Evolutionary conservation across 257 asterid genomes (phyloP).

Genomic region (Leonotis leonurus): DNA sequence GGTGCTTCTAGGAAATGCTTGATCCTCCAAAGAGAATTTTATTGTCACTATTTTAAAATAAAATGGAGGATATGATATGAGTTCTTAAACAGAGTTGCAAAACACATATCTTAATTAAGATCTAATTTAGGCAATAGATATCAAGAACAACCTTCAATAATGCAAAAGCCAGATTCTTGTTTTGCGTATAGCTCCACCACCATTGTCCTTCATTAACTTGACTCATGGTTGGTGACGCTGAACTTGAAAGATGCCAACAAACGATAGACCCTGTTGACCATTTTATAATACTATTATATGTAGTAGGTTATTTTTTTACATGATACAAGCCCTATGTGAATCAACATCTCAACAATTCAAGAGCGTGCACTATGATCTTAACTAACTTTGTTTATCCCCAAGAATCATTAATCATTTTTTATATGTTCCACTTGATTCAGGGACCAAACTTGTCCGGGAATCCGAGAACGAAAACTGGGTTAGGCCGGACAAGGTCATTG

Average conservation of each 20-base stretch:
- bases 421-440: slow-evolving; percentile 24
- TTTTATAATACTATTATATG: slow-evolving; percentile 9
- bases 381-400: slow-evolving; percentile 18
- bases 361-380: slow-evolving; percentile 5
- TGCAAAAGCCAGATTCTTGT: background rate
- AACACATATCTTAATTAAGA: too few relatives aligned
- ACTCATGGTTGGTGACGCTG: slow-evolving; percentile 17
- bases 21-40: too few relatives aligned
- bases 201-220: slow-evolving; percentile 7
- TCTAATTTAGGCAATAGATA: too few relatives aligned
- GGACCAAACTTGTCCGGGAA: slow-evolving; percentile 47
- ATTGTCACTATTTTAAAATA: too few relatives aligned
- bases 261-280: too few relatives aligned
- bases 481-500: slow-evolving; percentile 42
- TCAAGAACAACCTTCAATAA: too few relatives aligned
- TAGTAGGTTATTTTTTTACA: slow-evolving; percentile 21
- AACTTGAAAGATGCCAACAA: slow-evolving; percentile 16
- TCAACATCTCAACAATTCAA: background rate
- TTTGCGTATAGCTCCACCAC: background rate
- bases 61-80: too few relatives aligned
- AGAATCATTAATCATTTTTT: too few relatives aligned
- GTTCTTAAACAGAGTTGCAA: too few relatives aligned
- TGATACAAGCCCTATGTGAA: background rate
- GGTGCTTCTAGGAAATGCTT: too few relatives aligned
- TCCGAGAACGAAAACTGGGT: slow-evolving; percentile 55